These are phyloP conservation scores for Straminergon stramineum DNA, from an alignment of 225 moss, liverwort and hornwort species.

Conservation along the genomic window DNA sequence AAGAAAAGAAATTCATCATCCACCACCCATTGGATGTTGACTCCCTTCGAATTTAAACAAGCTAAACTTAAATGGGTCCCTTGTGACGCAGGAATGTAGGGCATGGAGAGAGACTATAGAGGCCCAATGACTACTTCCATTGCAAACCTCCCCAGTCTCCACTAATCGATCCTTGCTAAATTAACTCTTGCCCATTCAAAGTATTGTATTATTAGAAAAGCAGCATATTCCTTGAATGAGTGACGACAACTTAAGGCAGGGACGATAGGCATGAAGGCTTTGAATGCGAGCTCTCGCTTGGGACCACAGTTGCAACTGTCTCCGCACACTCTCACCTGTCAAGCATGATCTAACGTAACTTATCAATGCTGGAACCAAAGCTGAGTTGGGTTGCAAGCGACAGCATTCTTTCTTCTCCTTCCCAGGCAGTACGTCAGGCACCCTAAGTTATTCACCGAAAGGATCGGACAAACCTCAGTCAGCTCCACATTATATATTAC, in stretches of 20 bases:
- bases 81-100: not conserved
- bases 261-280: not conserved
- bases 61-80: not conserved
- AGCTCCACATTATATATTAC: not conserved
- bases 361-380: not conserved
- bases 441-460: not conserved
- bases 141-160: not conserved
- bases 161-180: not conserved
- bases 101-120: too few species aligned
- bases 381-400: not conserved
- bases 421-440: not conserved
- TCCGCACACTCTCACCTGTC: not conserved
- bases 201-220: not conserved
- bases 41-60: not conserved
- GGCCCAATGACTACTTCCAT: not conserved
- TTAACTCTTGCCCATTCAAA: not conserved
- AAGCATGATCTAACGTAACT: not conserved
- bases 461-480: not conserved
- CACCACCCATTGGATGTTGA: not conserved
- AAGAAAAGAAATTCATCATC: not conserved
- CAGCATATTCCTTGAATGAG: not conserved
- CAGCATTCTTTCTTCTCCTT: not conserved
- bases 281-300: not conserved
- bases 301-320: not conserved
- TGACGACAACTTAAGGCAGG: not conserved